Conservation (phyloP, 129 eudicot species). For the Ambrosia artemisiifolia region DNA sequence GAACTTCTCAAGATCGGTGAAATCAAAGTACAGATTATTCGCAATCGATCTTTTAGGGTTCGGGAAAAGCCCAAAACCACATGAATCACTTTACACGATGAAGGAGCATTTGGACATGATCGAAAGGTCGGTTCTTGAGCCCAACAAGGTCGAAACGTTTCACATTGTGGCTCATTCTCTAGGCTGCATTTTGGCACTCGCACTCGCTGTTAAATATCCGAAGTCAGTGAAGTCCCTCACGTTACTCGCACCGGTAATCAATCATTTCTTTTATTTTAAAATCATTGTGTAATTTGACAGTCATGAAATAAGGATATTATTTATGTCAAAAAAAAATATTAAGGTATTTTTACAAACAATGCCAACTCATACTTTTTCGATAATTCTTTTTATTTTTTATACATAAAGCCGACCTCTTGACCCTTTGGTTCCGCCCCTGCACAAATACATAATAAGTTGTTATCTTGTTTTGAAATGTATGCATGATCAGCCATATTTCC, state of each 20-base stretch:
- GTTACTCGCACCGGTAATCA: conserved; percentile 74
- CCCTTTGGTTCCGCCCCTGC: too few relatives aligned
- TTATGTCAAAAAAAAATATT: too few relatives aligned
- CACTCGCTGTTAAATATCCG: conserved; percentile 76
- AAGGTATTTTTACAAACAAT: too few relatives aligned
- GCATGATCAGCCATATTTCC: conserved; percentile 73
- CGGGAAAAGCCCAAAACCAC: conserved; percentile 90
- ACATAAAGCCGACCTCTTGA: too few relatives aligned
- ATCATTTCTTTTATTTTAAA: background rate
- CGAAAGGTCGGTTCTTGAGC: conserved; percentile 65
- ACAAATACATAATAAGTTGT: background rate
- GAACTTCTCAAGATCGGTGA: conserved; percentile 55
- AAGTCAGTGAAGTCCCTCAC: conserved; percentile 77
- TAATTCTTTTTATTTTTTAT: too few relatives aligned
- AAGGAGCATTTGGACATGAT: conserved; percentile 92
- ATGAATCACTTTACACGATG: conserved; percentile 70
- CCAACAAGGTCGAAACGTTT: conserved; percentile 61
- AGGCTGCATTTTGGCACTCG: conserved; percentile 83
- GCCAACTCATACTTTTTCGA: too few relatives aligned
- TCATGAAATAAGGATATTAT: too few relatives aligned
- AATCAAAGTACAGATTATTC: conserved; percentile 65
- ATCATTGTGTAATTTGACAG: too few relatives aligned
- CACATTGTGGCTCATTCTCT: conserved; percentile 96
- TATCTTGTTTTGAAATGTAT: background rate
- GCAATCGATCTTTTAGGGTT: conserved; percentile 89